phyloP scores from a whole-genome alignment of 2,329 filamentous ascomycete genomes.

The Magnaporthiopsis incrustans region DNA sequence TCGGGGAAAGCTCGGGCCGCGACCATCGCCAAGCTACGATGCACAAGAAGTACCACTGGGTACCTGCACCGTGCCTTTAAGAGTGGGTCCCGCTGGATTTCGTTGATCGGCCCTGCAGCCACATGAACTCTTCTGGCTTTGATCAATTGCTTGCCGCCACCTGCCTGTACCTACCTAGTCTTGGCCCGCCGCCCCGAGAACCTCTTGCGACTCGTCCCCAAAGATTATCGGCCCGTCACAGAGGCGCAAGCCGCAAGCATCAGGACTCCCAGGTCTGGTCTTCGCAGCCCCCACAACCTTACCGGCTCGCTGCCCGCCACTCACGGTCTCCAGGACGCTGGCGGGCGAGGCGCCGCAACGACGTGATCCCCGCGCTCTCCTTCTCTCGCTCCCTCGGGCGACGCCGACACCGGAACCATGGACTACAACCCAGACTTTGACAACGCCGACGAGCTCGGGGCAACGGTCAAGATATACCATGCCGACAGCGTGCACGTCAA shows the following conservation, averaged over 20 bases:
- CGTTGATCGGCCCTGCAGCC: not conserved
- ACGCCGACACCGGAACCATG: slow-evolving; percentile 27
- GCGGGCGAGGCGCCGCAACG: no score
- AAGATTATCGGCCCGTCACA: not conserved
- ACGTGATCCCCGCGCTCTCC: not conserved
- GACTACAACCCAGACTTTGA: slow-evolving; percentile 51
- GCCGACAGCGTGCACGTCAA: slow-evolving; percentile 73
- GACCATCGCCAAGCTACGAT: not conserved
- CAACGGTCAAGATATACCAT: slow-evolving; percentile 52
- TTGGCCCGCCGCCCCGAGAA: not conserved
- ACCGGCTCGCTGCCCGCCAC: not conserved
- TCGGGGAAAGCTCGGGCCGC: not conserved
- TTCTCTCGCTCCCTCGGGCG: not conserved
- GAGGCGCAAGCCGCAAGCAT: not conserved
- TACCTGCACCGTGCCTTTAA: not conserved
- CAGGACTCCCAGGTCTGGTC: not conserved
- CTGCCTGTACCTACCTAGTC: no score
- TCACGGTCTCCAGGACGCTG: not conserved
- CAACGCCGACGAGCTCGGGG: slow-evolving; percentile 50
- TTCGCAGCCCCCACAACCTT: not conserved
- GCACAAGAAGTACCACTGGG: not conserved
- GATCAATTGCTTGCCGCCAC: not conserved
- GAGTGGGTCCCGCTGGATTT: not conserved
- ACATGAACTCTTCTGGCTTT: no score
- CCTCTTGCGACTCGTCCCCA: not conserved